phyloP scores from a whole-genome alignment of 2,329 filamentous ascomycete genomes.

The Aureobasidium mangrovei region DNA sequence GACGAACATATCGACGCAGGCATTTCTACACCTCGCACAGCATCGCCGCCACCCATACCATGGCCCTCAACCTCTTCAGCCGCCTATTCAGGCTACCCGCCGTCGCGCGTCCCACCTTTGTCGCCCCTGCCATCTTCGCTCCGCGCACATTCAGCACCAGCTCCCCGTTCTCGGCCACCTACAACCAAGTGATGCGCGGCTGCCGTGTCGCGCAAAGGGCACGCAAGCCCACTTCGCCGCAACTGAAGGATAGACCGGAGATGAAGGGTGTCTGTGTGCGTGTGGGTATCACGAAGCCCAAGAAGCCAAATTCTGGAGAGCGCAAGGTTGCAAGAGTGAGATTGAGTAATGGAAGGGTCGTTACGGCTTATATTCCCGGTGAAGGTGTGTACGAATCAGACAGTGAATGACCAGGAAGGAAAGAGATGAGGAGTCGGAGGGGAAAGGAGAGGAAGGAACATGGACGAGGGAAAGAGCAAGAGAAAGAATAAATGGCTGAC shows the following conservation, averaged over 20 bases:
- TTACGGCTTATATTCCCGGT: slow-evolving; percentile 92
- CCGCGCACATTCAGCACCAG: slow-evolving; percentile 31
- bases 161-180: slow-evolving; percentile 34
- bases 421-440: background rate
- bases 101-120: slow-evolving; percentile 19
- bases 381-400: slow-evolving; percentile 51
- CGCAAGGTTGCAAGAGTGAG: slow-evolving; percentile 89
- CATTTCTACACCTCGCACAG: no score
- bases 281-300: slow-evolving; percentile 86
- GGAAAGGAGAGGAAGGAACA: background rate
- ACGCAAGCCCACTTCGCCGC: slow-evolving; percentile 81
- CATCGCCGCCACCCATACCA: slow-evolving; percentile 16
- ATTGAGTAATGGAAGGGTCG: slow-evolving; percentile 73
- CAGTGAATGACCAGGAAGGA: background rate
- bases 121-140: background rate
- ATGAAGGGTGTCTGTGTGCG: slow-evolving; percentile 95
- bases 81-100: slow-evolving; percentile 30
- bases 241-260: slow-evolving; percentile 65
- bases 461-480: background rate
- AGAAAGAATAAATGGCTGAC: slow-evolving; percentile 13
- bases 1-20: no score
- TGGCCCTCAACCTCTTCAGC: slow-evolving; percentile 33
- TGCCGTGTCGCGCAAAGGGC: slow-evolving; percentile 71
- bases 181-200: slow-evolving; percentile 50
- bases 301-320: slow-evolving; percentile 98